Conservation (phyloP, 164 flowering plant species). For the Kingdonia uniflora region DNA sequence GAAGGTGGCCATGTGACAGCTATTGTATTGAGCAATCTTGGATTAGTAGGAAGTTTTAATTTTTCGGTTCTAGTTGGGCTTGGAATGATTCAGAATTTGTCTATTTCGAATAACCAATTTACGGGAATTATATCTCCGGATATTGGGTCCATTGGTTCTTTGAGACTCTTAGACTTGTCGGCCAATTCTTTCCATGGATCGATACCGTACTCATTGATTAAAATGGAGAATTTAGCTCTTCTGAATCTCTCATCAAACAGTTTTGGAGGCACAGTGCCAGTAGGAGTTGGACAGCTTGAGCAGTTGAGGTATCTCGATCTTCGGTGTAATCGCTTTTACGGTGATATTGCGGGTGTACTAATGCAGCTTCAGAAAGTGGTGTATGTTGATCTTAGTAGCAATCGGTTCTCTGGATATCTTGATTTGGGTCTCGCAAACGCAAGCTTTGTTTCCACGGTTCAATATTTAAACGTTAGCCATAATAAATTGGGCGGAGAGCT, state of each 20-base stretch:
- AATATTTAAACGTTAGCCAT: constrained; percentile 46
- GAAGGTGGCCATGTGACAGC: constrained; percentile 34
- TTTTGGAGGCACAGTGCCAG: constrained; percentile 36
- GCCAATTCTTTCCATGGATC: constrained; percentile 39
- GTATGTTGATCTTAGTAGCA: constrained; percentile 54
- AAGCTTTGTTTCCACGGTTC: constrained; percentile 37
- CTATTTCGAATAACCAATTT: constrained; percentile 43
- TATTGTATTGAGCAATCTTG: constrained; percentile 29
- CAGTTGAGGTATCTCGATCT: constrained; percentile 44
- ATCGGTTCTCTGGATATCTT: constrained; percentile 41
- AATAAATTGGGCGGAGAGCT: constrained; percentile 52
- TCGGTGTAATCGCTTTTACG: constrained; percentile 34
- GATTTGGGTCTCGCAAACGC: constrained; percentile 34
- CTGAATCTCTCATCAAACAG: constrained; percentile 49
- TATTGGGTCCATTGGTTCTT: constrained; percentile 25
- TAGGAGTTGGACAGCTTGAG: constrained; percentile 28
- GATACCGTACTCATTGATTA: constrained; percentile 25
- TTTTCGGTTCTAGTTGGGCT: constrained; percentile 33
- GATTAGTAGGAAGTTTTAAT: constrained; percentile 42
- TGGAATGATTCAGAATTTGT: constrained; percentile 33
- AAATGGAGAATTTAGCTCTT: constrained; percentile 26
- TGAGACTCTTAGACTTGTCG: constrained; percentile 47
- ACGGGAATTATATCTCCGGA: constrained; percentile 27
- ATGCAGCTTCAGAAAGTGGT: constrained; percentile 27
- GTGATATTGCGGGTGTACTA: constrained; percentile 39